phyloP scores from a whole-genome alignment of 169 alveolate genomes.

The Plasmodium gallinaceum region DNA sequence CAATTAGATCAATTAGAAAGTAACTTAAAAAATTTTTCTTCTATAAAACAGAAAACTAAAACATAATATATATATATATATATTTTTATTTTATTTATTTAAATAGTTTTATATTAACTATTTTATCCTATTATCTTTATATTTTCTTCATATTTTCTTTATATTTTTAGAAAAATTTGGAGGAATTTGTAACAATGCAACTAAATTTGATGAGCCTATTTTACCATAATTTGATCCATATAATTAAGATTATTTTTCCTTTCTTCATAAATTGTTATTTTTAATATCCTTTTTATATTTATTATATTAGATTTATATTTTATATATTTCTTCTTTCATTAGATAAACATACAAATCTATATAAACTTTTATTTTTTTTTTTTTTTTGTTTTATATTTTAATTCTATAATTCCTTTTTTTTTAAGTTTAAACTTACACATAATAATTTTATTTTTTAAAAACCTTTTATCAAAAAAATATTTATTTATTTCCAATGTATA shows the following conservation, averaged over 20 bases:
- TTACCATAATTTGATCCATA: conserved; percentile 14
- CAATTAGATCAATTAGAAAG: conserved; percentile 50
- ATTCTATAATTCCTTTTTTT: background rate
- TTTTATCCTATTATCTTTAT: background rate
- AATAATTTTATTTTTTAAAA: background rate
- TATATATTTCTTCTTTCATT: background rate
- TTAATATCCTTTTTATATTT: background rate
- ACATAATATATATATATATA: background rate
- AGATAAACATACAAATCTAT: no score
- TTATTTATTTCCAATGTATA: no score
- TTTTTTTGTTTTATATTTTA: no score
- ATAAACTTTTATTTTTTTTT: no score
- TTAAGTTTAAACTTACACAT: background rate
- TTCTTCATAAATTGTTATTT: background rate
- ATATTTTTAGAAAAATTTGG: conserved; percentile 54
- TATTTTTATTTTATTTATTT: background rate
- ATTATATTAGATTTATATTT: background rate
- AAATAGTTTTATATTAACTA: background rate
- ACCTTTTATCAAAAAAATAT: no score
- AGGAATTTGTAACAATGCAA: conserved; percentile 45
- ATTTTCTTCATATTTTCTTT: background rate
- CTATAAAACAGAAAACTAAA: background rate
- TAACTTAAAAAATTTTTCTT: background rate
- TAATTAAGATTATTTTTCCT: no score
- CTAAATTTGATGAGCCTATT: conserved; percentile 35